Percentiles rank a stretch among this genome's conserved stretches.
These are phyloP conservation scores for Nicotiana tomentosiformis DNA, from an alignment of 257 asterid species.

Conservation along the genomic window DNA sequence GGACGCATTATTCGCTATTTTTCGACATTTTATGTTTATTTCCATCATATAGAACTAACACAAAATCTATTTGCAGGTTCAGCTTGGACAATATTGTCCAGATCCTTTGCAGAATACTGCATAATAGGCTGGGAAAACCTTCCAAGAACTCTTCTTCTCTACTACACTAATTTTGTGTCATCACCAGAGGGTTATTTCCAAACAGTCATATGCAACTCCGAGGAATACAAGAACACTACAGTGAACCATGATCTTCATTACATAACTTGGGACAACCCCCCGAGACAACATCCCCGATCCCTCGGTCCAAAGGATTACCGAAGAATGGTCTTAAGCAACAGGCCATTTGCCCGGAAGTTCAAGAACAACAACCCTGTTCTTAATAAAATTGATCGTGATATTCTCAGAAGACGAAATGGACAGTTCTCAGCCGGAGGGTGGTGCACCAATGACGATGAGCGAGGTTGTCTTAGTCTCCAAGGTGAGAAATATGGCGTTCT, in stretches of 20 bases:
- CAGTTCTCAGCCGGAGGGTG: slow-evolving; percentile 71
- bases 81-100: slow-evolving; percentile 78
- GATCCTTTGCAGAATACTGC: slow-evolving; percentile 74
- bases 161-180: slow-evolving; percentile 83
- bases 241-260: slow-evolving; percentile 80
- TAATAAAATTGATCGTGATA: slow-evolving; percentile 62
- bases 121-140: slow-evolving; percentile 77
- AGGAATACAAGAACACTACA: slow-evolving; percentile 53
- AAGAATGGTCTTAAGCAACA: slow-evolving; percentile 56
- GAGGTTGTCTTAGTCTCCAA: slow-evolving; percentile 35
- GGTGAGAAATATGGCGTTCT: slow-evolving; percentile 62
- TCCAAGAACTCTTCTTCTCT: slow-evolving; percentile 79
- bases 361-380: slow-evolving; percentile 62
- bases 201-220: slow-evolving; percentile 68
- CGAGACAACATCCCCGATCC: slow-evolving; percentile 72
- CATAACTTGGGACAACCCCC: slow-evolving; percentile 85
- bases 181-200: slow-evolving; percentile 88
- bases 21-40: background rate
- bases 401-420: slow-evolving; percentile 42
- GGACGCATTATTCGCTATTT: background rate
- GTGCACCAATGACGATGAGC: slow-evolving; percentile 30
- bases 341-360: slow-evolving; percentile 84
- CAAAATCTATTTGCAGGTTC: slow-evolving; percentile 44
- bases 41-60: background rate
- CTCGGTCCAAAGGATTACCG: slow-evolving; percentile 70